Base-by-base conservation (phyloP, 352 stramenopile genomes). In the Phytophthora lateralis region DNA sequence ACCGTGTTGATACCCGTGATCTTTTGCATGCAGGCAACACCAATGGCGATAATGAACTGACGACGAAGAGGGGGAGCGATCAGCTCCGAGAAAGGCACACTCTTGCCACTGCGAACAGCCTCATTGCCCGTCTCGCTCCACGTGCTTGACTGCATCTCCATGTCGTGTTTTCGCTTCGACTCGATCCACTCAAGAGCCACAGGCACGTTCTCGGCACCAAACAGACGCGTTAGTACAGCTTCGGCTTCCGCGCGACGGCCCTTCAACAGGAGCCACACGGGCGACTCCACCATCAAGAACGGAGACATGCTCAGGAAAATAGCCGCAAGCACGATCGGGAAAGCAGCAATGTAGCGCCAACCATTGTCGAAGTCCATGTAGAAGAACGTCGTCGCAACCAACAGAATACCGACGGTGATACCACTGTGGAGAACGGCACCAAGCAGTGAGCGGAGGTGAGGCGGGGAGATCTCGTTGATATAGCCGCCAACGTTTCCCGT, bases 341-440 rank as follows among this genome's bases (percentile, higher is more conserved):
- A 82, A 6, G 37, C 81, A 43, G 75, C 81, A 55, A 85, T 82
- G 58, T 82, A 77, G 8, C 82, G 77, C 79, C 79, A 91, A 26
- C 76, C 79, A 21, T 63, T 69, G 15, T 69, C 44, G 15, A 78
- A 79, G 64, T 85, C 69, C 37, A 71, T 61, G 63, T 82, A 86
- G 55, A 83, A 90, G 63, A 88, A 79, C 8, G 73, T 73, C 2
- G 57, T 73, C 4, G 60, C 67, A n/a, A 82, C 77, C 29, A 78
- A 55, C 24, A 86, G 53, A 24, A 80, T 71, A 21, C 77, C 77
- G 29, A 75, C 52, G 0, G 77, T 78, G 32, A 82, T 73, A 8
- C 55, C 59, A 48, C 71, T 66, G 48, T 84, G 74, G 4, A 78
- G 58, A 29, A 71, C 63, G 4, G 62, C 65, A 15, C 72, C 72